A percentile compares a stretch with the other conserved stretches of the same genome.
Evolutionary conservation across 2,329 filamentous ascomycete genomes (phyloP).

Genomic region (Phoma sp.): DNA sequence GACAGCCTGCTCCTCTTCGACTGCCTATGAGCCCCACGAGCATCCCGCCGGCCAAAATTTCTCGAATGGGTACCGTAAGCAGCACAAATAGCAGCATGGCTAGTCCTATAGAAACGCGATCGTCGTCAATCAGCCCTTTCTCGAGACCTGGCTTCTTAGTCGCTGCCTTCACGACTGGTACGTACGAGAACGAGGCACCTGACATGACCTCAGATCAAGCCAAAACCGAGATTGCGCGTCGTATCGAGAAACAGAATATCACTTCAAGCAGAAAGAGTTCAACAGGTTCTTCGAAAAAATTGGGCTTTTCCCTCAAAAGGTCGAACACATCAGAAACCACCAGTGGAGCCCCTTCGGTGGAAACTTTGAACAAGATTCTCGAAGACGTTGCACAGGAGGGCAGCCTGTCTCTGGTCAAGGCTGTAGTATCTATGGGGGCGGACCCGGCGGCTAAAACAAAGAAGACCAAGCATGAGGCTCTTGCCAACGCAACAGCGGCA

Average conservation of each 20-base stretch:
- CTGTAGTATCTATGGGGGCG: conserved; percentile 18
- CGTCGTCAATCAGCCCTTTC: conserved; percentile 13
- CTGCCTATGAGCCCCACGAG: conserved; percentile 5
- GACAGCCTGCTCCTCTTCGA: conserved; percentile 3
- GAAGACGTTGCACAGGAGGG: conserved; percentile 27
- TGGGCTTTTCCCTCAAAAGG: conserved; percentile 20
- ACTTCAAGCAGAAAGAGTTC: conserved; percentile 10
- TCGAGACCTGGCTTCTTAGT: conserved; percentile 20
- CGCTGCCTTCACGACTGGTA: conserved; percentile 12
- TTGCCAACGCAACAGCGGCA: conserved; percentile 22
- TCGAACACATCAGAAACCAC: conserved; percentile 13
- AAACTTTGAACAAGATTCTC: conserved; percentile 17
- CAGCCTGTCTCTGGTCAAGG: conserved; percentile 20
- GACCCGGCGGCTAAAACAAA: conserved; percentile 19
- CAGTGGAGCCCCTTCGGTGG: conserved; percentile 5
- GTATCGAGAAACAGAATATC: conserved; percentile 13
- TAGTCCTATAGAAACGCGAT: conserved; percentile 3
- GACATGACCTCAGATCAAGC: conserved; percentile 22
- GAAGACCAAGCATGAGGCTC: conserved; percentile 25
- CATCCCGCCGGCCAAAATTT: conserved; percentile 11
- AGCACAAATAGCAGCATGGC: conserved; percentile 16
- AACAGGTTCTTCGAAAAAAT: conserved; percentile 12
- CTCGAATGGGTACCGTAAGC: conserved; percentile 18
- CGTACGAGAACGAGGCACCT: conserved; percentile 12
- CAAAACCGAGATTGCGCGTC: conserved; percentile 20